Evolutionary conservation across 805 yeast genomes (phyloP).

Genomic region (Metschnikowia borealis): DNA sequence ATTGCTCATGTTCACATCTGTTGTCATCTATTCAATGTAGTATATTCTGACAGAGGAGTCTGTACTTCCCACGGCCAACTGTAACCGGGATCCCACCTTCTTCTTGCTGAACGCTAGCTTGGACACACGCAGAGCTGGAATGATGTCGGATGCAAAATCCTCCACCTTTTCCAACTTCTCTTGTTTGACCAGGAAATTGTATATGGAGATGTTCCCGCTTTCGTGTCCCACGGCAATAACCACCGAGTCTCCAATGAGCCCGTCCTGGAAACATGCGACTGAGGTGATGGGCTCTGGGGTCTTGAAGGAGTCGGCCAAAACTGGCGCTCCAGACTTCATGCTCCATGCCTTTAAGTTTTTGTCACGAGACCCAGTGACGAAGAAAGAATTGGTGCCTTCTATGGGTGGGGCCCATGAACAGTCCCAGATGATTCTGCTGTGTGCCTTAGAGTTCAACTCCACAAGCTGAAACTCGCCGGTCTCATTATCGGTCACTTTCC

Average conservation of each 20-base stretch:
- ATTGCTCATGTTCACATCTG: no score
- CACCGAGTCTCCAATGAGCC: conserved; percentile 23
- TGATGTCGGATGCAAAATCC: conserved; percentile 33
- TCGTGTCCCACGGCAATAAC: conserved; percentile 67
- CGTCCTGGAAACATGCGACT: conserved; percentile 43
- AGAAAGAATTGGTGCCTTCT: conserved; percentile 28
- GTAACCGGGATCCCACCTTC: conserved; percentile 4
- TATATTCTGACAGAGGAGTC: conserved; percentile 60
- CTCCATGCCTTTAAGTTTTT: conserved; percentile 74
- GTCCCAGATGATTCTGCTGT: conserved; percentile 92
- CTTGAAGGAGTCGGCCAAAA: conserved; percentile 32
- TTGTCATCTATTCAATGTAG: conserved; percentile 9
- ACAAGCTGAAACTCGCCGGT: conserved; percentile 34
- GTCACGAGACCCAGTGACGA: conserved; percentile 86
- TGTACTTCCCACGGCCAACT: conserved; percentile 58
- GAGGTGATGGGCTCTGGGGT: conserved; percentile 63
- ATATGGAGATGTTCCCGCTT: conserved; percentile 54
- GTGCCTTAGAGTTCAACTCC: conserved; percentile 66
- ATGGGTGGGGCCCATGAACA: conserved; percentile 73
- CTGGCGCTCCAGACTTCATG: conserved; percentile 19
- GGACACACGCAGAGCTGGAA: conserved; percentile 62
- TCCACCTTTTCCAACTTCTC: conserved; percentile 20
- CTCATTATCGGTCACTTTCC: conserved; percentile 42
- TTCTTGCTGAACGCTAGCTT: conserved; percentile 54
- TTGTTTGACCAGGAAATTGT: conserved; percentile 17